Base-by-base conservation (phyloP, 2,329 filamentous ascomycete species). In the Elsinoe arachidis region DNA sequence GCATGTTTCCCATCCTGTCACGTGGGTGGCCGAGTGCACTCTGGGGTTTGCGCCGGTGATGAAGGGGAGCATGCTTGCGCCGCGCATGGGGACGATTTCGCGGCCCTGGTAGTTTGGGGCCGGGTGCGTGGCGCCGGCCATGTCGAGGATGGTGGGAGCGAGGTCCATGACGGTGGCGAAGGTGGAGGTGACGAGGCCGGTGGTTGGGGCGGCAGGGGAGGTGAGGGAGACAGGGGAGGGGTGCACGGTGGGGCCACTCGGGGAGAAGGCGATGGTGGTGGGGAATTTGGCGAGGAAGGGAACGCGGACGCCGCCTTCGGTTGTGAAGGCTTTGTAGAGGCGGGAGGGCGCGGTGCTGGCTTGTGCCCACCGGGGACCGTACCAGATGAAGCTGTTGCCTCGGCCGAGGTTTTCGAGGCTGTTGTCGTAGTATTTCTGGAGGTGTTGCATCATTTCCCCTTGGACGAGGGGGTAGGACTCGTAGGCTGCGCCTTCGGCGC, bases 321-420 rank as follows among this genome's bases (percentile, higher is more conserved):
- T 74, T 5, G 71, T 71, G 63, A 70, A 73, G 19, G 70, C 69
- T 58, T 78, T 79, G 70, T 76, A 80, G 21, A 75, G 65, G 30
- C 74, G 68, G 10, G 71, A 75, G 1, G 78, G 77, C 1, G 78
- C 77, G 0, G 78, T 80, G 11, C 77, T 73, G 30, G 78, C 78
- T 64, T 77, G 74, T 0, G 79, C 80, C 78, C 80, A 81, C 12
- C 75, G 75, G 2, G 77, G 77, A 1, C 81, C 80, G 61, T 83
- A 83, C 80, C 80, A 84, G 58, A 82, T 77, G 64, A 81, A 84
- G 2, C 76, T 79, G 64, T 82, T 72, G 49, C 69, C 77, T 52
- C 79, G 76, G 10, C 81, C 82, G 30, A 84, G 73, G 59, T 83
- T 84, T 23, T 81, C 78, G 17, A 83, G 72, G 37, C 70, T 71